phyloP scores from a whole-genome alignment of 441 rosid genomes.

The Hura crepitans region DNA sequence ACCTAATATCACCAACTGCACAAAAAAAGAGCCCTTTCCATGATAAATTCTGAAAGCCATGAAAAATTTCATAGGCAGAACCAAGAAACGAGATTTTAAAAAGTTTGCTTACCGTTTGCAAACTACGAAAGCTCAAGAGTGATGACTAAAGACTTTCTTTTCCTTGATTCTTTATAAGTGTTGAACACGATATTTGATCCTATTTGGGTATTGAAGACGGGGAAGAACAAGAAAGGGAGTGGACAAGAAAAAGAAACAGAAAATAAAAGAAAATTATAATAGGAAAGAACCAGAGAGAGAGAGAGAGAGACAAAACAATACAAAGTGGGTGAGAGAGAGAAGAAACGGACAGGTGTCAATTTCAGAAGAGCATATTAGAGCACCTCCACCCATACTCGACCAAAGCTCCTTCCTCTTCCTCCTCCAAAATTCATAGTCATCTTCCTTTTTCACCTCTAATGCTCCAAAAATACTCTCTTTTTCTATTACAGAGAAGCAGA shows the following conservation, averaged over 20 bases:
- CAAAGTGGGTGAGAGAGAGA: conserved; percentile 1
- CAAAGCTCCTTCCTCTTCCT: conserved; percentile 10
- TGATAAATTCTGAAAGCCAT: conserved; percentile 8
- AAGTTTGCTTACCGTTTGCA: conserved; percentile 29
- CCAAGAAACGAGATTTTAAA: conserved; percentile 13
- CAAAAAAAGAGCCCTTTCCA: conserved; percentile 4
- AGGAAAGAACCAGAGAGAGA: not conserved
- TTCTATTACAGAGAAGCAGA: not conserved
- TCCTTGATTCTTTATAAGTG: conserved; percentile 14
- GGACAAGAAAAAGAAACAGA: conserved; percentile 12
- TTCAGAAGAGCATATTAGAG: conserved; percentile 37
- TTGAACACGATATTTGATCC: not conserved
- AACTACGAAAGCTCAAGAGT: conserved; percentile 18
- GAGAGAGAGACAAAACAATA: not conserved
- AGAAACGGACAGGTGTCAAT: conserved; percentile 45
- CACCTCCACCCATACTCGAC: conserved; percentile 56
- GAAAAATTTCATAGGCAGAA: conserved; percentile 16
- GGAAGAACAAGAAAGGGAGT: conserved; percentile 22
- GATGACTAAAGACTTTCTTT: conserved; percentile 6
- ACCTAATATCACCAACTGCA: conserved; percentile 29
- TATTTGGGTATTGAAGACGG: conserved; percentile 21
- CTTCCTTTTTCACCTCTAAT: not conserved
- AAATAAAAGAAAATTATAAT: not conserved
- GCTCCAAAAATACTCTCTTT: not conserved
- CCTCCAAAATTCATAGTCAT: conserved; percentile 22